Evolutionary conservation across 2,329 filamentous ascomycete species (phyloP).

Genomic region (Fusarium tjaetaba): DNA sequence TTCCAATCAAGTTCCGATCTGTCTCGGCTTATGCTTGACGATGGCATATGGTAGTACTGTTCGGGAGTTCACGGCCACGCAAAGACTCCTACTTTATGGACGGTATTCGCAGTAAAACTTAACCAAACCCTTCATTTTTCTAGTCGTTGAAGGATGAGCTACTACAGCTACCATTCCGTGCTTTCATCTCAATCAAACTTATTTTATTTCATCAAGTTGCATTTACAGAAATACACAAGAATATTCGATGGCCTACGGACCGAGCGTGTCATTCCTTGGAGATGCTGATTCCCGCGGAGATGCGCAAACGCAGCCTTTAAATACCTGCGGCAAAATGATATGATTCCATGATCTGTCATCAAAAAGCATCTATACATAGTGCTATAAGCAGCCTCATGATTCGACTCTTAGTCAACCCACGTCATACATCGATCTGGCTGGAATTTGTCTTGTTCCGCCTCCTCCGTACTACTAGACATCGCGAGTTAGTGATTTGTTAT

Average conservation of each 20-base stretch:
- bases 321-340: constrained; percentile 4
- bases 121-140: rapidly evolving
- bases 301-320: neutral
- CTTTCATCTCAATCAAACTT: too few relatives aligned
- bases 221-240: neutral
- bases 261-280: neutral
- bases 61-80: neutral
- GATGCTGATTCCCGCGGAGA: constrained; percentile 25
- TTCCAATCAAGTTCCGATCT: constrained; percentile 10
- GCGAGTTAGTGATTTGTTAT: neutral
- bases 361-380: neutral
- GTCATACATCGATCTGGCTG: neutral
- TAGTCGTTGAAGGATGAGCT: neutral
- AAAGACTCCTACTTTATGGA: too few relatives aligned
- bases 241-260: neutral
- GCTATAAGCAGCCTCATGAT: neutral
- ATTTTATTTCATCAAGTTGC: neutral
- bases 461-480: too few relatives aligned
- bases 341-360: constrained; percentile 13
- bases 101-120: neutral
- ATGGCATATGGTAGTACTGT: neutral
- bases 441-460: neutral
- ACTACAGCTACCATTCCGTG: rapidly evolving
- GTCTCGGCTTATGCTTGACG: neutral
- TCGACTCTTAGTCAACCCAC: constrained; percentile 1